Evolutionary conservation across 1,284 basidiomycete species (phyloP).

Genomic region (Inonotus obliquus): DNA sequence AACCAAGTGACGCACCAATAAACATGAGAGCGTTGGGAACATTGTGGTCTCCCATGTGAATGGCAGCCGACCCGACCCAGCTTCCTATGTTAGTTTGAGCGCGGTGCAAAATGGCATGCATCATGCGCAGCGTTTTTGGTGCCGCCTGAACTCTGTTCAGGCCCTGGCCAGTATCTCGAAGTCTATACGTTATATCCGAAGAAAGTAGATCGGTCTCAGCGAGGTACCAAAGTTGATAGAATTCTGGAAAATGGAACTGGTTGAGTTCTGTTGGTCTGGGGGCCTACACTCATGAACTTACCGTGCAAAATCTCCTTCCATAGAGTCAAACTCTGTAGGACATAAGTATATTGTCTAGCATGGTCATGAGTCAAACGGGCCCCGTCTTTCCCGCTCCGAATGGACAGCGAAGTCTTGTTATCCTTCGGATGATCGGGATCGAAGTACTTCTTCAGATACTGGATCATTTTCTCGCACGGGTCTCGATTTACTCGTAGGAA

Average conservation of each 20-base stretch:
- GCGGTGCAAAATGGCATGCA: conserved; percentile 76
- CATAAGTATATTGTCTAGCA: conserved; percentile 75
- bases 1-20: conserved; percentile 46
- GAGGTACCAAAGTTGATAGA: conserved; percentile 80
- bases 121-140: conserved; percentile 79
- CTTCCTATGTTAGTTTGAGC: conserved; percentile 72
- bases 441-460: conserved; percentile 68
- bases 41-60: conserved; percentile 74
- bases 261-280: not conserved
- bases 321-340: conserved; percentile 74
- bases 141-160: conserved; percentile 78
- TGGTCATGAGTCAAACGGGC: conserved; percentile 79
- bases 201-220: conserved; percentile 76
- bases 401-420: conserved; percentile 60
- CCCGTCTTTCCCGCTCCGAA: conserved; percentile 70
- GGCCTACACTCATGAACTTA: conserved; percentile 28
- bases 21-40: conserved; percentile 84
- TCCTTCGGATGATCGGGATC: conserved; percentile 63
- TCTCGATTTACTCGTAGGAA: conserved; percentile 78
- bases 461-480: conserved; percentile 78
- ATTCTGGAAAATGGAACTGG: conserved; percentile 47
- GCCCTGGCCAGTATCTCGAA: conserved; percentile 79
- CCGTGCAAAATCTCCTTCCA: conserved; percentile 82
- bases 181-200: conserved; percentile 63
- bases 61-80: conserved; percentile 63